Percentiles rank a stretch among this genome's conserved stretches.
phyloP scores from a whole-genome alignment of 2,329 filamentous ascomycete genomes.

The Botryosphaeria dothidea region DNA sequence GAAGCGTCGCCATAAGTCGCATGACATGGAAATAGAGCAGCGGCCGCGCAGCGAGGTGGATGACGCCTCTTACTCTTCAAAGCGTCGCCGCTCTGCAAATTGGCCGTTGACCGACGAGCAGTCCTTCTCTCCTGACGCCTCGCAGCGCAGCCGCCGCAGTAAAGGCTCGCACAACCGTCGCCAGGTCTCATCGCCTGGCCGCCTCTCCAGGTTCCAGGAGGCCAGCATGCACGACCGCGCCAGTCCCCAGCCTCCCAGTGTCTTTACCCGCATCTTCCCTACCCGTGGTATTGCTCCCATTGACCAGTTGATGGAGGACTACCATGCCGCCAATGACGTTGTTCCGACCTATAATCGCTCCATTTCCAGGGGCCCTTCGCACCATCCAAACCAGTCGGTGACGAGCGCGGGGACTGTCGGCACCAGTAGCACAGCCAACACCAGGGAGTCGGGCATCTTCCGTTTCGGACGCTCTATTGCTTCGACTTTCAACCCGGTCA shows the following conservation, averaged over 20 bases:
- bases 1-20: constrained; percentile 18
- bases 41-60: neutral
- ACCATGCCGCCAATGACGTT: constrained; percentile 21
- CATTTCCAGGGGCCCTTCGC: neutral
- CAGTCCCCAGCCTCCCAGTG: constrained; percentile 68
- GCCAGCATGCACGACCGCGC: constrained; percentile 84
- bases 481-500: constrained; percentile 20
- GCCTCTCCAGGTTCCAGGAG: constrained; percentile 69
- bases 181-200: constrained; percentile 37
- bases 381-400: constrained; percentile 17
- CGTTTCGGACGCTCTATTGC: constrained; percentile 21
- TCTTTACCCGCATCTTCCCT: constrained; percentile 57
- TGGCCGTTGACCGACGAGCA: constrained; percentile 21
- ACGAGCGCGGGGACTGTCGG: constrained; percentile 1
- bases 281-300: constrained; percentile 29
- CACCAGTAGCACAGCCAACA: neutral
- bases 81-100: constrained; percentile 22
- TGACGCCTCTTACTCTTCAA: constrained; percentile 17
- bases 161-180: constrained; percentile 14
- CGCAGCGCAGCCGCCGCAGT: constrained; percentile 6
- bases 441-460: constrained; percentile 19
- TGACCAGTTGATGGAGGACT: constrained; percentile 42
- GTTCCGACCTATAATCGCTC: neutral
- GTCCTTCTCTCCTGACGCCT: constrained; percentile 2
- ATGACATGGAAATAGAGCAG: neutral